Percentiles rank a stretch among this genome's conserved stretches.
These are phyloP conservation scores for Platanthera guangdongensis DNA, from an alignment of 106 monocot species.

Conservation along the genomic window DNA sequence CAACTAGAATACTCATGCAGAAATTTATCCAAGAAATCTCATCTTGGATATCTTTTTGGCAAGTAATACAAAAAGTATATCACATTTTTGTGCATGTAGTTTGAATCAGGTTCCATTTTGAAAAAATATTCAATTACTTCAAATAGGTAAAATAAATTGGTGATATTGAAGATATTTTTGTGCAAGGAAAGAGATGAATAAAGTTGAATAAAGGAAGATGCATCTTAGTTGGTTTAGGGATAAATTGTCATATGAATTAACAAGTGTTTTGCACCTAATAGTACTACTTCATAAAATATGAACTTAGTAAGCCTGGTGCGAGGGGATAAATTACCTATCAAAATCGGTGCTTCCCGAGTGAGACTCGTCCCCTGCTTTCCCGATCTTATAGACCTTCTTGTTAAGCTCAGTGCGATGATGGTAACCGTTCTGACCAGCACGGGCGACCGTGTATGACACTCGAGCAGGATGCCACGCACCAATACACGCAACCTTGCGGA, in stretches of 20 bases:
- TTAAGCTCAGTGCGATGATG: slow-evolving; percentile 65
- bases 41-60: no score
- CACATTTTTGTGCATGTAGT: no score
- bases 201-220: no score
- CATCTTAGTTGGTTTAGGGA: no score
- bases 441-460: slow-evolving; percentile 57
- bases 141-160: neutral
- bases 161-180: neutral
- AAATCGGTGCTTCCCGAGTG: slow-evolving; percentile 44
- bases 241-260: no score
- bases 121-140: no score
- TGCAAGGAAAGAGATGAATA: no score
- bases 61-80: no score
- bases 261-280: neutral
- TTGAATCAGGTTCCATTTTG: no score
- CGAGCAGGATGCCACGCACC: slow-evolving; percentile 74
- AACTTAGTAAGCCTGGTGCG: neutral
- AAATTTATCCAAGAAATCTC: no score
- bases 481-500: slow-evolving; percentile 67
- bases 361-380: slow-evolving; percentile 48
- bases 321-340: slow-evolving; percentile 23
- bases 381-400: slow-evolving; percentile 58
- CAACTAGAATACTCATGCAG: no score
- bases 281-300: neutral
- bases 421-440: slow-evolving; percentile 75